Conservation (phyloP, 495 filamentous ascomycete species). For the Cercophora newfieldiana region DNA sequence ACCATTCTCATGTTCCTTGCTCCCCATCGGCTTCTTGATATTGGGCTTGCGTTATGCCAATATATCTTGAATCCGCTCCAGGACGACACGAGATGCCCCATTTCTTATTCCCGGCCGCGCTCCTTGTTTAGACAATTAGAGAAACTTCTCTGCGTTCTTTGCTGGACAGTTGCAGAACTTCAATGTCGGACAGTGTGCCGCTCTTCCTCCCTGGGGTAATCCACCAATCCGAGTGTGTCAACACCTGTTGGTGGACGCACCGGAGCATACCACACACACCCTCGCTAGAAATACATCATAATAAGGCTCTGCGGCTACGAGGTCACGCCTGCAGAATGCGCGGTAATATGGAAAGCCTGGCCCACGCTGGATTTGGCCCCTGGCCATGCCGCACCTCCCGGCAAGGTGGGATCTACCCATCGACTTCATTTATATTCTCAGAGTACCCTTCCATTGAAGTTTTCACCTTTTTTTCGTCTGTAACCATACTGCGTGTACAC, state of each 20-base stretch:
- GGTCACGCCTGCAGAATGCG: slow-evolving; percentile 15
- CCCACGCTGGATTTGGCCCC: slow-evolving; percentile 9
- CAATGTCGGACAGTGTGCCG: not conserved
- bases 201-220: not conserved
- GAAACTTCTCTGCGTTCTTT: not conserved
- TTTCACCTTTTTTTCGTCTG: slow-evolving; percentile 18
- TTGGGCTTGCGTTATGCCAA: slow-evolving; percentile 25
- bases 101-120: not conserved
- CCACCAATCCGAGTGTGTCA: not conserved
- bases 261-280: not conserved
- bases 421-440: slow-evolving; percentile 30
- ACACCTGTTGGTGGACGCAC: not conserved
- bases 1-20: not conserved
- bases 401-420: slow-evolving; percentile 23
- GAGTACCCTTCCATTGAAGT: slow-evolving; percentile 21
- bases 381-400: slow-evolving; percentile 17
- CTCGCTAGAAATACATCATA: slow-evolving; percentile 7
- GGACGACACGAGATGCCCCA: not conserved
- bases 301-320: slow-evolving; percentile 17
- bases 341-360: slow-evolving; percentile 23
- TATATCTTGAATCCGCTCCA: slow-evolving; percentile 11
- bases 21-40: slow-evolving; percentile 10
- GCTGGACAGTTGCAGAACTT: not conserved
- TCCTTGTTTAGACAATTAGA: not conserved
- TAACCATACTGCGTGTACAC: slow-evolving; percentile 27